Percentiles rank a stretch among this genome's conserved stretches.
phyloP scores from a whole-genome alignment of 2,329 filamentous ascomycete species.

The Alternaria sp. region DNA sequence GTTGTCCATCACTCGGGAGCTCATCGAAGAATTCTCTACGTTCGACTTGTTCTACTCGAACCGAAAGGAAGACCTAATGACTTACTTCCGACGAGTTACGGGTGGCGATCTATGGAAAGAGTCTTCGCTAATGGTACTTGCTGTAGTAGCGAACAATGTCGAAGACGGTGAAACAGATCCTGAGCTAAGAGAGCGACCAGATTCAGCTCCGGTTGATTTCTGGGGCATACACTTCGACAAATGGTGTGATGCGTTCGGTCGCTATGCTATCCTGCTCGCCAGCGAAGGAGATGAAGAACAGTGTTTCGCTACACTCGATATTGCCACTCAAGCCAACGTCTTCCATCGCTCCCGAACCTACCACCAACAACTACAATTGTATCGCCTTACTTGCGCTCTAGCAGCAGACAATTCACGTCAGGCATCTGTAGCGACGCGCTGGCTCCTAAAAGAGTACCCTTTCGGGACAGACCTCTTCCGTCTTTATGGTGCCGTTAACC shows the following conservation, averaged over 20 bases:
- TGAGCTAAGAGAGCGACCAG: conserved; percentile 40
- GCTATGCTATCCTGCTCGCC: conserved; percentile 82
- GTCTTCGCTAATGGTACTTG: conserved; percentile 45
- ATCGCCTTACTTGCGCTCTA: conserved; percentile 85
- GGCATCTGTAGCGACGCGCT: conserved; percentile 76
- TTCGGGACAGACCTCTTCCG: conserved; percentile 84
- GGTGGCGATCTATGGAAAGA: conserved; percentile 47
- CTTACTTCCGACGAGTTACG: conserved; percentile 46
- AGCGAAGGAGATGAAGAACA: conserved; percentile 71
- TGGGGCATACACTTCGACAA: conserved; percentile 81
- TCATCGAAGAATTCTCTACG: conserved; percentile 67
- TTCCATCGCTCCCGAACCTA: conserved; percentile 76
- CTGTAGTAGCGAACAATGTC: conserved; percentile 44
- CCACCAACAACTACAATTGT: conserved; percentile 76
- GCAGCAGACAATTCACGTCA: conserved; percentile 80
- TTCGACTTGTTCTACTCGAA: conserved; percentile 66
- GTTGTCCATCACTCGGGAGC: conserved; percentile 65
- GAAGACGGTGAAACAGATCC: conserved; percentile 42
- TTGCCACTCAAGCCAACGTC: conserved; percentile 80
- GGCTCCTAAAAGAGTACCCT: conserved; percentile 83
- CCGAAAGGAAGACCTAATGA: conserved; percentile 54
- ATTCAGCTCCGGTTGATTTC: conserved; percentile 63
- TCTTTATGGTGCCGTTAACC: conserved; percentile 80
- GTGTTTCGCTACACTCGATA: conserved; percentile 81
- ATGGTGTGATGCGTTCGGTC: conserved; percentile 91